These are phyloP conservation scores for Cladosporium sp. DNA, from an alignment of 2,329 filamentous ascomycete genomes.

Conservation along the genomic window DNA sequence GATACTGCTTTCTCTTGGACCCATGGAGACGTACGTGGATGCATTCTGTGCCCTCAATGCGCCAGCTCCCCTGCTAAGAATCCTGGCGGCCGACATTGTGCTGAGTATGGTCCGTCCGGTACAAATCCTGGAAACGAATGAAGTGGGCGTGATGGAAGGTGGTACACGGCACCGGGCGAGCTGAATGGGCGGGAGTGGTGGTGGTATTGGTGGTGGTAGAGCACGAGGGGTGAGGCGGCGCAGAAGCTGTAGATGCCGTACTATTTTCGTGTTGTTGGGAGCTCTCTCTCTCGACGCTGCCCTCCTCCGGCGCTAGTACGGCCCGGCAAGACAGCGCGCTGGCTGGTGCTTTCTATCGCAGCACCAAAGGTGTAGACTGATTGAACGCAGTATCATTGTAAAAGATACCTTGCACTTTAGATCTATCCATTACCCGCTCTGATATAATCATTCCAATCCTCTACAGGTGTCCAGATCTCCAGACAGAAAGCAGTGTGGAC, in stretches of 20 bases:
- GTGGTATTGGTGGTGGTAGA: background rate
- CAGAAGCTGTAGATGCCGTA: background rate
- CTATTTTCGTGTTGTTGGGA: slow-evolving; percentile 8
- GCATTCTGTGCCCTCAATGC: slow-evolving; percentile 31
- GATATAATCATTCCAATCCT: too few relatives aligned
- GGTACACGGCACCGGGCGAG: slow-evolving; percentile 1
- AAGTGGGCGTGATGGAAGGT: slow-evolving; percentile 7
- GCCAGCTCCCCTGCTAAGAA: slow-evolving; percentile 29
- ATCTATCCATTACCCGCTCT: too few relatives aligned
- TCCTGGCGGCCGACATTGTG: slow-evolving; percentile 5
- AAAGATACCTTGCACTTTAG: too few relatives aligned
- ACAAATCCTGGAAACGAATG: slow-evolving; percentile 2
- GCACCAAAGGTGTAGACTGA: too few relatives aligned
- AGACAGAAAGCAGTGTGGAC: too few relatives aligned
- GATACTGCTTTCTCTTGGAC: background rate
- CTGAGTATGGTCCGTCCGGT: background rate
- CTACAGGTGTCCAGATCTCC: too few relatives aligned
- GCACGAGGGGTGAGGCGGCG: background rate
- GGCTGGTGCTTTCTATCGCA: too few relatives aligned
- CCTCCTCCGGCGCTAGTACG: background rate
- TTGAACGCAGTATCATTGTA: too few relatives aligned
- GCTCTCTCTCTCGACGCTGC: background rate
- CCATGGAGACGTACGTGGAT: slow-evolving; percentile 27
- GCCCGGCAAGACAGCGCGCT: too few relatives aligned
- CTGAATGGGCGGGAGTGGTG: background rate